Conservation (phyloP, 257 asterid species). For the Nicotiana undulata region DNA sequence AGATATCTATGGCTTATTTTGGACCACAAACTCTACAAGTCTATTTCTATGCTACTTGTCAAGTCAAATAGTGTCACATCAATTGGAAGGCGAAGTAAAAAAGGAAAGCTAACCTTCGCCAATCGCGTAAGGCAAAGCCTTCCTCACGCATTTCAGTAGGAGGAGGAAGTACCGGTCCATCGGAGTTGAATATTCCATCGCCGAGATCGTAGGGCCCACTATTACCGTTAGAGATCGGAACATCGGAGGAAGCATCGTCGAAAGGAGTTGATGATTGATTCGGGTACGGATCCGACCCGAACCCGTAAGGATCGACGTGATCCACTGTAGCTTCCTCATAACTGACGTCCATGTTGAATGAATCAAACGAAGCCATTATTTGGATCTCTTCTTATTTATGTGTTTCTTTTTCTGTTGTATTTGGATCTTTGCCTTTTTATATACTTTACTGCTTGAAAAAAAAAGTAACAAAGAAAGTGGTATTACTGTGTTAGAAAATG, state of each 20-base stretch:
- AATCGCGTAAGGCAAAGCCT: background rate
- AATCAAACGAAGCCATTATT: no score
- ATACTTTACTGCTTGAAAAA: no score
- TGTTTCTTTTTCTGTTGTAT: no score
- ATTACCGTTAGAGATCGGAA: background rate
- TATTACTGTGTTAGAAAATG: no score
- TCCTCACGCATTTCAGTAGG: background rate
- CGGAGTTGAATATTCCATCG: background rate
- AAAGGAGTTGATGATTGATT: background rate
- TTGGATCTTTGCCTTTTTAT: no score
- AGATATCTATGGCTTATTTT: no score
- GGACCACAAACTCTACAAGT: no score
- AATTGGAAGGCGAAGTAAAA: no score
- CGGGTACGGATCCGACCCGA: constrained; percentile 6
- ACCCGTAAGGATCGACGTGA: background rate
- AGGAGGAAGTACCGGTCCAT: background rate
- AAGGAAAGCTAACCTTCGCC: background rate
- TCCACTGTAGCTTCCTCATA: background rate
- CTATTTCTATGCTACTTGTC: no score
- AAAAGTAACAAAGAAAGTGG: no score
- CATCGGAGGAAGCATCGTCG: background rate
- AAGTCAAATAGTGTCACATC: no score
- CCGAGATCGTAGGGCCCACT: background rate
- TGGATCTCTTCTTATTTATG: no score
- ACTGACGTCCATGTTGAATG: background rate